phyloP scores from a whole-genome alignment of 1,284 basidiomycete genomes.

The Cronartium quercuum region DNA sequence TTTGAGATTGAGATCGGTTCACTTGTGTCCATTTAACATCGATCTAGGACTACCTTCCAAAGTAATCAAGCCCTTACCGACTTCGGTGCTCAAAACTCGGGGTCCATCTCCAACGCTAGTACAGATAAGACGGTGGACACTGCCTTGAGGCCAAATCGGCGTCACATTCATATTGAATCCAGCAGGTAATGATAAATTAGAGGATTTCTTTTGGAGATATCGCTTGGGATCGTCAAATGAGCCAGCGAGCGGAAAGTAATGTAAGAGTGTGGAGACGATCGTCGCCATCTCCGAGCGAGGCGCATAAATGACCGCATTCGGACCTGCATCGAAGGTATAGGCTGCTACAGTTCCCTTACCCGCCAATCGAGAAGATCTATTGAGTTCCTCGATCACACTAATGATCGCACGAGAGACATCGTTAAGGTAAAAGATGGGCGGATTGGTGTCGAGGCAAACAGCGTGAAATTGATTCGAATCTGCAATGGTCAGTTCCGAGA shows the following conservation, averaged over 20 bases:
- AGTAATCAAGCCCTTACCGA: constrained; percentile 49
- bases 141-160: constrained; percentile 62
- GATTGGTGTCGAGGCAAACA: constrained; percentile 89
- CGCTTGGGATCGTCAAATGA: constrained; percentile 43
- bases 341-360: constrained; percentile 71
- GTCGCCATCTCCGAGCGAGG: constrained; percentile 68
- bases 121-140: constrained; percentile 81
- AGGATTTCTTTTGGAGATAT: constrained; percentile 47
- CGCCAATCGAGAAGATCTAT: constrained; percentile 65
- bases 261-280: constrained; percentile 66
- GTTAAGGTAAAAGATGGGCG: constrained; percentile 99
- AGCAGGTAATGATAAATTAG: constrained; percentile 51
- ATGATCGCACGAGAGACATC: constrained; percentile 85
- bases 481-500: constrained; percentile 86
- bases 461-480: constrained; percentile 99
- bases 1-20: too few relatives aligned
- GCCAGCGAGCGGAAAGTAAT: constrained; percentile 74
- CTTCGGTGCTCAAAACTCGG: constrained; percentile 52
- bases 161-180: constrained; percentile 75
- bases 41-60: constrained; percentile 50
- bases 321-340: constrained; percentile 97
- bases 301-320: constrained; percentile 96
- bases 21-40: not conserved
- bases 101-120: constrained; percentile 87
- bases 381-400: constrained; percentile 81